A percentile compares a stretch with the other conserved stretches of the same genome.
These are phyloP conservation scores for Malassezia yamatoensis DNA, from an alignment of 1,284 basidiomycete species.

Conservation along the genomic window DNA sequence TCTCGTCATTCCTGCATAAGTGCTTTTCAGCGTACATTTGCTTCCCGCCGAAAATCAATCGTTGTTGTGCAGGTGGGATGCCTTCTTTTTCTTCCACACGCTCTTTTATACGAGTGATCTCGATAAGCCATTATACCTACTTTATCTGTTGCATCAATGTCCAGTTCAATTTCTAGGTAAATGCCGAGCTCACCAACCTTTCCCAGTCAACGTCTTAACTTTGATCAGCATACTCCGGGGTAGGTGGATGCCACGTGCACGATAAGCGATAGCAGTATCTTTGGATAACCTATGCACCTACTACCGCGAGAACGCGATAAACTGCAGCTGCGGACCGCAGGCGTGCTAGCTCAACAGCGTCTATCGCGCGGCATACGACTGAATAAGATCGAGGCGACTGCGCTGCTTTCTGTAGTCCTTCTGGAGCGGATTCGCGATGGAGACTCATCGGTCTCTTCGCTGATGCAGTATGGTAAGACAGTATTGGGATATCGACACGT, in stretches of 20 bases:
- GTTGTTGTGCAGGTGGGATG: constrained; percentile 91
- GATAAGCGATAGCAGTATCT: background rate
- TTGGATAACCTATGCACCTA: constrained; percentile 33
- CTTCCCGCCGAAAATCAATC: constrained; percentile 85
- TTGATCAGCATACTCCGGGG: constrained; percentile 40
- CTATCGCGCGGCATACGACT: constrained; percentile 78
- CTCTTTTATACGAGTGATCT: constrained; percentile 95
- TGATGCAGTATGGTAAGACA: constrained; percentile 67
- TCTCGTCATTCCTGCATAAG: constrained; percentile 45
- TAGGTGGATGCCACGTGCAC: background rate
- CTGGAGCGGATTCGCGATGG: constrained; percentile 96
- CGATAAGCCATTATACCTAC: constrained; percentile 50
- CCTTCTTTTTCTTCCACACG: constrained; percentile 98
- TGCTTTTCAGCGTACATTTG: constrained; percentile 71
- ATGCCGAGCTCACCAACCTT: constrained; percentile 55
- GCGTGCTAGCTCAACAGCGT: constrained; percentile 74
- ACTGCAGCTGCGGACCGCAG: constrained; percentile 36
- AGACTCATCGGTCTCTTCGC: constrained; percentile 67
- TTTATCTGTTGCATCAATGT: constrained; percentile 84
- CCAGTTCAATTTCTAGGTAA: constrained; percentile 70
- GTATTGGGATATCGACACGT: constrained; percentile 83
- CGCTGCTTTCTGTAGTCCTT: constrained; percentile 77
- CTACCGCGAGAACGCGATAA: constrained; percentile 45
- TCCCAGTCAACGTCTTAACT: constrained; percentile 75
- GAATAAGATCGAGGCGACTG: constrained; percentile 77